Percentiles rank a stretch among this genome's conserved stretches.
Conservation (phyloP, 345 rosid genomes). For the Angophora floribunda region DNA sequence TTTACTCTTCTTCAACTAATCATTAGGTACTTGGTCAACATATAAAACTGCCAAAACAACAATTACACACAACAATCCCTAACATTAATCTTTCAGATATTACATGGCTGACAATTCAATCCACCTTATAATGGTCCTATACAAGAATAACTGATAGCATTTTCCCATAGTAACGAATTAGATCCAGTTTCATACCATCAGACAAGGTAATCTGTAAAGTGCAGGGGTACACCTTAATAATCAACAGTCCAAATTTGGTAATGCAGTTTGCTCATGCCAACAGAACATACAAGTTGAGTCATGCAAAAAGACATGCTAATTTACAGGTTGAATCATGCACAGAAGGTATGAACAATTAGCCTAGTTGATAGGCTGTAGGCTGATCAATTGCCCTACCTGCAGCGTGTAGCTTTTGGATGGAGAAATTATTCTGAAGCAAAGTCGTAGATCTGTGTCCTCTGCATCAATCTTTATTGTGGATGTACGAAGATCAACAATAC, state of each 20-base stretch:
- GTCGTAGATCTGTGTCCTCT: slow-evolving; percentile 68
- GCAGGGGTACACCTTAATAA: neutral
- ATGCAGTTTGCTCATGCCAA: neutral
- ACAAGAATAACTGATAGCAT: neutral
- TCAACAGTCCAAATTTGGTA: neutral
- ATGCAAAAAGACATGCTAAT: neutral
- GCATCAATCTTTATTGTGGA: slow-evolving; percentile 71
- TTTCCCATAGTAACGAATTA: neutral
- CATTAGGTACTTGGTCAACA: neutral
- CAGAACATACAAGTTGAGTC: neutral
- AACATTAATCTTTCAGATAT: neutral
- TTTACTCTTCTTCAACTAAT: neutral
- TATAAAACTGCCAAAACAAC: neutral
- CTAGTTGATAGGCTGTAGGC: neutral
- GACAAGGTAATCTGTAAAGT: neutral
- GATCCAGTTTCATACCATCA: neutral
- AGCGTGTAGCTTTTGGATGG: slow-evolving; percentile 66
- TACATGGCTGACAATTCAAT: neutral
- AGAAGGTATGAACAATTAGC: neutral
- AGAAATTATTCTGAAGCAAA: slow-evolving; percentile 82
- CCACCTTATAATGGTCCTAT: neutral
- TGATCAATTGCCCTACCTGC: slow-evolving; percentile 40
- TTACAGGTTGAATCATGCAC: neutral
- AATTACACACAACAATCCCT: neutral
- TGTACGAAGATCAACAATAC: slow-evolving; percentile 53